Evolutionary conservation across 306 rosid genomes (phyloP), one percentile per base, ranked within the genome.

Genomic region (Clitoria ternatea): DNA sequence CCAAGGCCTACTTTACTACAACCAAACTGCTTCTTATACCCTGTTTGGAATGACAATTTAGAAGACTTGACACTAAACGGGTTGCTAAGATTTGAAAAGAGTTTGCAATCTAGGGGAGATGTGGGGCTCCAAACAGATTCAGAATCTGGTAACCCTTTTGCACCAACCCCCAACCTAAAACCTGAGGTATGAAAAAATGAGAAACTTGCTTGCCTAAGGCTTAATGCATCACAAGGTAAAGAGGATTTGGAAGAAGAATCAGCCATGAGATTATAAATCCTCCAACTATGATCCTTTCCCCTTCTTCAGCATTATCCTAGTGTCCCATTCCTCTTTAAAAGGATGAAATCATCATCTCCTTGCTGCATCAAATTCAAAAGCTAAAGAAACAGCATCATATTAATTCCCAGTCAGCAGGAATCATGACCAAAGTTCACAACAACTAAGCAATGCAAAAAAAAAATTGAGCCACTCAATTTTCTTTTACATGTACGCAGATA

Each of bases 81-180:
- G 66, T 77, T 86, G 67, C 90, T 79, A 57, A 80, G 79, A 73
- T 81, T 89, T 33, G 91, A 75, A 79, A 87, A 83, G 30, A 86
- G 79, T 77, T 70, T 82, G 69, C 86, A 70, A 78, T 89, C 98
- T 23, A 89, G 77, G 72, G 96, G 92, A 71, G 95, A 89, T 19
- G 94, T 86, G 54, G 98, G 96, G 61, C 98, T 92, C 85, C 90
- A 79, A 12, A 70, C 80, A 6, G 92, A 87, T 77, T 87, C 95
- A 14, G 84, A 74, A 27, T 92, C 91, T 1, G 80, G 70, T 26
- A 80, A 82, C 36, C 81, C 75, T 75, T 84, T 91, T 4, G 77
- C 66, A 44, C 82, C 72, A 72, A 80, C 61, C 32, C 97, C 94
- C 5, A 83, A 67, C 52, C 85, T 77, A 78, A 84, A 92, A 79